Evolutionary conservation across 495 filamentous ascomycete genomes (phyloP), one percentile per base, ranked within the genome.

Genomic region (Tuber brumale): DNA sequence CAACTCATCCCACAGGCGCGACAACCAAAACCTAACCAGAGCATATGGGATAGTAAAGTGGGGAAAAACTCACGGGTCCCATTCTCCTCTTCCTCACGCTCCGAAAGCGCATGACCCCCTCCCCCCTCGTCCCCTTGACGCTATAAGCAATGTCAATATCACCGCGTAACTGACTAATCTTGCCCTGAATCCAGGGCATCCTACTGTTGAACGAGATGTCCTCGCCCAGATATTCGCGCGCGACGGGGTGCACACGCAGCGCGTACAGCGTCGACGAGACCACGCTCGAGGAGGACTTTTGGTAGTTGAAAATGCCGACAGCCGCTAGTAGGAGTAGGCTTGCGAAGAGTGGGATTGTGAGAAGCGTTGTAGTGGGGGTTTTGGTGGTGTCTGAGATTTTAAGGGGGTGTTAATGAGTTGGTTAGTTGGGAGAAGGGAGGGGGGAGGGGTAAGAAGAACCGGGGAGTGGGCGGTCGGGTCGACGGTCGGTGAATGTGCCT

Each of bases 131-230:
- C 66, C 95, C 95, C 85, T 93, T 94, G 18, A 99, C 95, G 86
- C 88, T 87, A 84, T 95, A 98, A 4, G 84, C 85, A 74, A 99
- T 94, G 87, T 97, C 86, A 82, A 98, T 97, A 81, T 90, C 87
- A 3, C 95, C 95, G 85, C 94, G 92, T 83, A 99, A 85, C 86
- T 97, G 95, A 85, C 97, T 96, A 87, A 99, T 91, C 85, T 92
- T 89, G 48, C 95, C 95, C 82, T 88, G 88, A 76, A 99, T 97
- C 94, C 94, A 97, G 19, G 95, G 95, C 79, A 97, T 92, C 85
- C 92, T 89, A 83, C 89, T 87, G 43, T 89, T 88, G 85, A 97
- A 98, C 83, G 97, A 96, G 72, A 99, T 94, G 85, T 97, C 92
- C 82, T 97, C 93, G 39, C 95, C 95, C 8, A 99, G 86, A 39